Evolutionary conservation across 2,329 filamentous ascomycete species (phyloP).

Genomic region (Fusarium mexicanum): DNA sequence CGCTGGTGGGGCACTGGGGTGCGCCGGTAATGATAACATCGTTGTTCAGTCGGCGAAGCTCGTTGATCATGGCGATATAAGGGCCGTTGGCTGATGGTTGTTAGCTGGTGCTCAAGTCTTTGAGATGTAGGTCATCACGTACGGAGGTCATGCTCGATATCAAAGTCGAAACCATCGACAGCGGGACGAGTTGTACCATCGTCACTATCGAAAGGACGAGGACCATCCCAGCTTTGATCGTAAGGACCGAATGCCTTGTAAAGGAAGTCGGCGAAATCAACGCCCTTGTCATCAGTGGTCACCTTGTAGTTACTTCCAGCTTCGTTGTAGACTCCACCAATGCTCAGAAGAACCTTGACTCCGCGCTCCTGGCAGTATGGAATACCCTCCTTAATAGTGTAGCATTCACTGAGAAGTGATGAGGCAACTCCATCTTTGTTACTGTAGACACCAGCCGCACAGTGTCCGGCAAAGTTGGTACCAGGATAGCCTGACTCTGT

Average conservation of each 20-base stretch:
- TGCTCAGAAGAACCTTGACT: conserved; percentile 56
- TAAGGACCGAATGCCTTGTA: conserved; percentile 53
- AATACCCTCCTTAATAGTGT: conserved; percentile 51
- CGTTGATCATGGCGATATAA: conserved; percentile 52
- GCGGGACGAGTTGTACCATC: conserved; percentile 35
- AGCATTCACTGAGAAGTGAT: conserved; percentile 49
- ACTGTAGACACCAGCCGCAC: conserved; percentile 43
- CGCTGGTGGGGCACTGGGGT: conserved; percentile 54
- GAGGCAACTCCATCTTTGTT: conserved; percentile 40
- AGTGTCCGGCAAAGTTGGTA: conserved; percentile 54
- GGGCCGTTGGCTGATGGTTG: conserved; percentile 45
- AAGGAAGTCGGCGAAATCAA: conserved; percentile 52
- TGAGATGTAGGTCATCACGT: conserved; percentile 14
- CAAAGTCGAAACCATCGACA: conserved; percentile 57
- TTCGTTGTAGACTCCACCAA: conserved; percentile 49
- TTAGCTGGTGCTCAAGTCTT: neutral
- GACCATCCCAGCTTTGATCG: conserved; percentile 43
- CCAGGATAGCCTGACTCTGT: conserved; percentile 48
- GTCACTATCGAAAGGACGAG: conserved; percentile 52
- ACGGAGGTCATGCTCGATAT: conserved; percentile 51
- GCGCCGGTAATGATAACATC: conserved; percentile 54
- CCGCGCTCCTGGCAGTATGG: conserved; percentile 53
- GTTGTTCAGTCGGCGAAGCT: conserved; percentile 46
- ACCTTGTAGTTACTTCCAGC: conserved; percentile 48
- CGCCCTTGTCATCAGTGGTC: conserved; percentile 43